Evolutionary conservation across 2,329 filamentous ascomycete genomes (phyloP).

Genomic region (Scedosporium minutisporum): DNA sequence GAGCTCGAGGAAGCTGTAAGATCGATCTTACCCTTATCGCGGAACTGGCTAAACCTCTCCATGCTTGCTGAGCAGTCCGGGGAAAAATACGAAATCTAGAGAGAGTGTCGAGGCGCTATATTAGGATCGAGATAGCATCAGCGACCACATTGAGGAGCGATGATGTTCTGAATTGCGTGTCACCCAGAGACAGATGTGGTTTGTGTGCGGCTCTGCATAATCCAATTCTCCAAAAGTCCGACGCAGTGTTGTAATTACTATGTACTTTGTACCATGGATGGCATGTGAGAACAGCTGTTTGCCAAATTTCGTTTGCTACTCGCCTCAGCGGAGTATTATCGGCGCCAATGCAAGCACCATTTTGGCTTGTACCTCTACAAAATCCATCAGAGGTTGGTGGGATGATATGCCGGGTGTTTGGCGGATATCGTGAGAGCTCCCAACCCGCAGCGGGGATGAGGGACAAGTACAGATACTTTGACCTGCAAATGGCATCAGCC

Average conservation of each 20-base stretch:
- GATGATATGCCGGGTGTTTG: too few relatives aligned
- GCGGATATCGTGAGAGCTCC: too few relatives aligned
- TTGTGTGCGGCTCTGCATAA: background rate
- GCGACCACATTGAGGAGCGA: background rate
- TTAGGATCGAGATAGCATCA: background rate
- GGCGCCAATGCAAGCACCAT: too few relatives aligned
- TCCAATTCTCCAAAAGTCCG: too few relatives aligned
- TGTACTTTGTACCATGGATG: background rate
- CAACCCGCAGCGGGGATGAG: too few relatives aligned
- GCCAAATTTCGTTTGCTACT: background rate
- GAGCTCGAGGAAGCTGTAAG: background rate
- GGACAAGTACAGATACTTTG: too few relatives aligned
- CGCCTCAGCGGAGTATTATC: too few relatives aligned
- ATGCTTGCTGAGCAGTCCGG: constrained; percentile 35
- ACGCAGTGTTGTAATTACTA: too few relatives aligned
- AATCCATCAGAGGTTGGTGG: too few relatives aligned
- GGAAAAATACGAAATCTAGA: background rate
- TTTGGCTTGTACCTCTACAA: too few relatives aligned
- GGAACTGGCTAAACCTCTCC: constrained; percentile 93
- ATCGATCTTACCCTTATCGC: constrained; percentile 62
- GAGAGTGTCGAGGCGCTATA: background rate
- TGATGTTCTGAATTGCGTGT: background rate
- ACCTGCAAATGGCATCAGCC: too few relatives aligned
- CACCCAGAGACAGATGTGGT: background rate
- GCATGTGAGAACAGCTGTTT: background rate